Evolutionary conservation across 2,329 filamentous ascomycete species (phyloP), one percentile per base, ranked within the genome.

Genomic region (Dryadomyces quercus-mongolicae): DNA sequence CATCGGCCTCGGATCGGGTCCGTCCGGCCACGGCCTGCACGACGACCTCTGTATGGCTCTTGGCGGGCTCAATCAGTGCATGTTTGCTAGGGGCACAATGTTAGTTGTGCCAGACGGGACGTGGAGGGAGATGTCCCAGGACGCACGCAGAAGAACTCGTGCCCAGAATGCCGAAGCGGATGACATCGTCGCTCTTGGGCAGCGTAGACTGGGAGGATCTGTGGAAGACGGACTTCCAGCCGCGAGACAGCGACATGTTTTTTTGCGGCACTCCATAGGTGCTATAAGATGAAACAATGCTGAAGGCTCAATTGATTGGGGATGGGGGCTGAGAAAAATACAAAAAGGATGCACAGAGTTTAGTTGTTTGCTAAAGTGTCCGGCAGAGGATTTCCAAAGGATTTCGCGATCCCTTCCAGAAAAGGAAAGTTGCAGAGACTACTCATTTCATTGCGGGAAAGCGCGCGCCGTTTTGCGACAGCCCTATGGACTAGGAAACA

Each of bases 1-100:
- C 67, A 51, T 70, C 63, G 0, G 78, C 79, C 51, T 67, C 73
- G 5, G 62, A 63, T 36, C 60, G 65, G 61, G 78, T 72, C 5
- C 78, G 69, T 2, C 77, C 75, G 2, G 78, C 76, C 1, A 82
- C 70, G 5, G 72, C 74, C 9, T 72, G 68, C 13, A 82, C 56
- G 13, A 79, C 66, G 15, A 81, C 73, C 43, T 78, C 75, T 0
- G 77, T 67, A 59, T 82, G 78, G 3, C 68, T 71, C 57, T 68
- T 72, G 15, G 77, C 76, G 0, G 78, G 76, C 2, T 56, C 61
- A 40, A 81, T 71, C 18, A 79, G 59, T 13, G 70, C 69, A 69
- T 73, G 56, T 16, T 43, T 36, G 2, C 55, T 56, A 31, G 4
- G 36, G 38, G 16, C 13, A 8, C 31, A 16, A 16, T 21, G 16